phyloP scores from a whole-genome alignment of 176 grass and related monocot genomes.

The Triticum dicoccoides region DNA sequence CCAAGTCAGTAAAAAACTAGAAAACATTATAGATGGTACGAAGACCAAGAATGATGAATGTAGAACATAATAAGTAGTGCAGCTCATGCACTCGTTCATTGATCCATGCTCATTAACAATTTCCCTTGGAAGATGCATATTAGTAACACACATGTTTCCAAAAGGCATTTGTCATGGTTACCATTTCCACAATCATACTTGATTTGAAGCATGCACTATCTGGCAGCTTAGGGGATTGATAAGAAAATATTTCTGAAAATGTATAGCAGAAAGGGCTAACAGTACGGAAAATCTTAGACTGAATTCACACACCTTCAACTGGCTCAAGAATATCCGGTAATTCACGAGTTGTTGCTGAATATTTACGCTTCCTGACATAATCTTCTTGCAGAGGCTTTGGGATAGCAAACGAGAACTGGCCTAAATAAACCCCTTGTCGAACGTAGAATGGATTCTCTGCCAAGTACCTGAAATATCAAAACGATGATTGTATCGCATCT shows the following conservation, averaged over 20 bases:
- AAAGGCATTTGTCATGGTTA: background rate
- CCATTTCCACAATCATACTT: background rate
- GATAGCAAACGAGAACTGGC: constrained; percentile 54
- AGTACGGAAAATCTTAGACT: background rate
- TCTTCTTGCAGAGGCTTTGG: constrained; percentile 51
- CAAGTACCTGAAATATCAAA: constrained; percentile 51
- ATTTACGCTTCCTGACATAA: constrained; percentile 30
- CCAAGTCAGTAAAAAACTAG: background rate
- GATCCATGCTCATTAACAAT: background rate
- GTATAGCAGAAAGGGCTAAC: background rate
- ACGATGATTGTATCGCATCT: constrained; percentile 1
- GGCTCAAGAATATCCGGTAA: constrained; percentile 29
- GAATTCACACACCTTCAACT: constrained; percentile 39
- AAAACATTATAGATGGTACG: background rate
- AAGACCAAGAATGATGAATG: background rate
- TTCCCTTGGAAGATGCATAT: background rate
- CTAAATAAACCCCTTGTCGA: constrained; percentile 45
- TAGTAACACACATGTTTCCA: background rate
- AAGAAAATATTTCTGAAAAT: background rate
- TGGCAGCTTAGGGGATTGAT: background rate
- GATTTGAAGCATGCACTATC: constrained; percentile 8
- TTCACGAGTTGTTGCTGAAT: constrained; percentile 23
- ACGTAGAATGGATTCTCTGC: constrained; percentile 47
- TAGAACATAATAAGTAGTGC: background rate
- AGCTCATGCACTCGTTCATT: constrained; percentile 8